Evolutionary conservation across 2,329 filamentous ascomycete genomes (phyloP).

Genomic region (Fusarium sp.): DNA sequence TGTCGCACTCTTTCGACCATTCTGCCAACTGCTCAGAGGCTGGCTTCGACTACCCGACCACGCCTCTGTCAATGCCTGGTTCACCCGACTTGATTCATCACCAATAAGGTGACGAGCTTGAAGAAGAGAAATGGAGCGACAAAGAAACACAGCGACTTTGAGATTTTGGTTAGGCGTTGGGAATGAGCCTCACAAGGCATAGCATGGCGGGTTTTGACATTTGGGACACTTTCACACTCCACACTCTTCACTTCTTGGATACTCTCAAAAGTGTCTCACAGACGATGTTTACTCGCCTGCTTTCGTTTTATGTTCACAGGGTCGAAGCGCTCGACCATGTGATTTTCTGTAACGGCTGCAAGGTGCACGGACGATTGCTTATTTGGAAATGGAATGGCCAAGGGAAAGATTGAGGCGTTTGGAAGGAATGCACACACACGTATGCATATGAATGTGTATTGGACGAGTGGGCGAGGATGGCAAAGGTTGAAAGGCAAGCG

Average conservation of each 20-base stretch:
- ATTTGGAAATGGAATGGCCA: constrained; percentile 44
- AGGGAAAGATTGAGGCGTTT: constrained; percentile 48
- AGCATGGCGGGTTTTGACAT: constrained; percentile 47
- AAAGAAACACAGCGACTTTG: constrained; percentile 32
- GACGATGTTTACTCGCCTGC: constrained; percentile 32
- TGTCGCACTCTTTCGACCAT: constrained; percentile 79
- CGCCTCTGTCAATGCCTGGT: constrained; percentile 79
- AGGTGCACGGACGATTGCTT: constrained; percentile 44
- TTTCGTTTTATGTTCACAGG: constrained; percentile 37
- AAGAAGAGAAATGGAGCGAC: constrained; percentile 1
- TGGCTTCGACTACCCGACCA: constrained; percentile 75
- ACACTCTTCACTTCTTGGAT: constrained; percentile 39
- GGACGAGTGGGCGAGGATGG: constrained; percentile 23
- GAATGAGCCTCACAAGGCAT: constrained; percentile 38
- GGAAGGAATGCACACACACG: constrained; percentile 38
- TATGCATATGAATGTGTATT: constrained; percentile 28
- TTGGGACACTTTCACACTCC: constrained; percentile 40
- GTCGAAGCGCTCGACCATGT: constrained; percentile 49
- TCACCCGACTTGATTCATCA: constrained; percentile 68
- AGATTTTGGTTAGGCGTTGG: constrained; percentile 45
- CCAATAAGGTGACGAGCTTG: constrained; percentile 29
- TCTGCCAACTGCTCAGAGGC: constrained; percentile 73
- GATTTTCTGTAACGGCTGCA: constrained; percentile 46
- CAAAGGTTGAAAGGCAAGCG: constrained; percentile 31
- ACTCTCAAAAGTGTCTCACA: constrained; percentile 29